These are phyloP conservation scores for Phlyctochytrium planicorne DNA, from an alignment of 192 early-diverging fungal genomes.

Conservation along the genomic window DNA sequence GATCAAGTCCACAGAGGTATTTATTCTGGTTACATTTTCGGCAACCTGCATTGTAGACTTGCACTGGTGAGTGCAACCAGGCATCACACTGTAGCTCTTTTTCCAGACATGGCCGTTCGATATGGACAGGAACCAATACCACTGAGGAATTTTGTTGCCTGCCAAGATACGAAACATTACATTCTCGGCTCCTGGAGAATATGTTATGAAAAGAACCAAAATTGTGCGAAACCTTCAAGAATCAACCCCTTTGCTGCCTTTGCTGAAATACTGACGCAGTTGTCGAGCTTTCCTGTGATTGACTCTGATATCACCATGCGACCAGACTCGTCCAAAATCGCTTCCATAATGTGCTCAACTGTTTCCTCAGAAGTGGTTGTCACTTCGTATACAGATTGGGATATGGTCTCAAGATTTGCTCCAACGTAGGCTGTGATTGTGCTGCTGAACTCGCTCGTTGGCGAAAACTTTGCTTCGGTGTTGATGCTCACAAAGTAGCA, in stretches of 20 bases:
- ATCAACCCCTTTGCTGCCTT: neutral
- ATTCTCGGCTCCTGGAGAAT: neutral
- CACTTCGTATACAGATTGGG: conserved; percentile 15
- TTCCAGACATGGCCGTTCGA: neutral
- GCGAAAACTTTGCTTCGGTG: neutral
- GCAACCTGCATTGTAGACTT: neutral
- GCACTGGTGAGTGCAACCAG: neutral
- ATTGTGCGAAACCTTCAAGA: too few species aligned
- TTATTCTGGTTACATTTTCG: neutral
- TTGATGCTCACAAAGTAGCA: conserved; percentile 23
- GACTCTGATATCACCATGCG: neutral
- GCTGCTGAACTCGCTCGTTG: neutral
- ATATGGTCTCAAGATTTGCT: conserved; percentile 11
- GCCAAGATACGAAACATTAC: neutral
- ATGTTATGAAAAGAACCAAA: too few species aligned
- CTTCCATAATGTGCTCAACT: conserved; percentile 12
- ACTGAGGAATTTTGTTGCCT: neutral
- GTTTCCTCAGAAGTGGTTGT: neutral
- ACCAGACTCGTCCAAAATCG: neutral
- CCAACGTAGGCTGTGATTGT: conserved; percentile 15
- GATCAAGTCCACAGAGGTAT: neutral
- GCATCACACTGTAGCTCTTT: neutral
- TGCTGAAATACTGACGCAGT: neutral
- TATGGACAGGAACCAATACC: neutral
- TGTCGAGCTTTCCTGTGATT: neutral